Evolutionary conservation across 768 basidiomycete species (phyloP), one percentile per base, ranked within the genome.

Genomic region (Terana coerulea): DNA sequence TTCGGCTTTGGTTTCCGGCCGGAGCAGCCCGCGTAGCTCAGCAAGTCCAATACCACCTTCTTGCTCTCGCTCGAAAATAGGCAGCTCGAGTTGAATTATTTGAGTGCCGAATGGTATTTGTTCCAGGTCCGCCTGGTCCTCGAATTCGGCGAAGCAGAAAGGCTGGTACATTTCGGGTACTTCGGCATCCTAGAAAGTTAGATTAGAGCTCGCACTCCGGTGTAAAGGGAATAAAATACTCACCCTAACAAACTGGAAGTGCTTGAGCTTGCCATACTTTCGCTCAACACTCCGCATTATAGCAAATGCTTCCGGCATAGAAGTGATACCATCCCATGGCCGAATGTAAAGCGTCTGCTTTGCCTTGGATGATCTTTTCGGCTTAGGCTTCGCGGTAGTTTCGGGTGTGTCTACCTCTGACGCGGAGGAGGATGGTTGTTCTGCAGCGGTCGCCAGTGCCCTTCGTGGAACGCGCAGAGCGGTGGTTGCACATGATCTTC

Each of bases 251-350:
- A 52, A 43, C 6, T 22, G 15, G 31, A 47, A 34, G n/a, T 49
- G 37, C 24, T 43, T 45, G 1, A 56, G 25, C 40, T 43, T 51
- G 3, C 55, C 55, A 36, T 47, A 51, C 25, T 34, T 34, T 15
- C 46, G 28, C 46, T 56, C 55, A 25, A 56, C 11, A 15, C 22
- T 51, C 19, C 55, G 49, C 19, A 52, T 4, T n/a, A 52, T 39
- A 14, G 51, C 55, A 15, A 52, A 36, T 14, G 24, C 50, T 33
- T 56, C 43, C 26, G 45, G 45, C 51, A 52, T 56, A 11, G 53
- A 54, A 8, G 5, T 39, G 17, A 54, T 28, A 5, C 48, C 48
- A 15, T 40, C 33, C 46, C 46, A 48, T 31, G 52, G 52, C 19
- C 52, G 42, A 14, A 50, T 42, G 43, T 24, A 55, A 15, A 55